phyloP scores from a whole-genome alignment of 225 moss, liverwort and hornwort genomes.

The Physcomitrellopsis africana region DNA sequence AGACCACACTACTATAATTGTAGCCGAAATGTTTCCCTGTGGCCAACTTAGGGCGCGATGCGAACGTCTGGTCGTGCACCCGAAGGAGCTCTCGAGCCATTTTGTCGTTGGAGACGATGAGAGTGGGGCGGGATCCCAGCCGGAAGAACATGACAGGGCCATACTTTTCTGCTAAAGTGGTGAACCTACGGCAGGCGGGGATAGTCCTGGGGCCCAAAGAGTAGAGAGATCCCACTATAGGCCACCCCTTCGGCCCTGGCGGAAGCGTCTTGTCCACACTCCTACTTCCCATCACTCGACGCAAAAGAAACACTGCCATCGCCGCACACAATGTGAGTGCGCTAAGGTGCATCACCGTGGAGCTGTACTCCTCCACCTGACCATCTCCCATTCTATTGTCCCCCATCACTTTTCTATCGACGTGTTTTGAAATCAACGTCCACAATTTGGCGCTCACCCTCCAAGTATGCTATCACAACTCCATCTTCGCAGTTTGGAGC shows the following conservation, averaged over 20 bases:
- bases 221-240: slow-evolving; percentile 49
- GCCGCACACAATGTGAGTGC: slow-evolving; percentile 40
- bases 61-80: slow-evolving; percentile 55
- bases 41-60: slow-evolving; percentile 71
- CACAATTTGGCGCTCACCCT: no score
- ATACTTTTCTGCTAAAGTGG: slow-evolving; percentile 40
- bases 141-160: slow-evolving; percentile 62
- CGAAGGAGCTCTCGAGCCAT: slow-evolving; percentile 59
- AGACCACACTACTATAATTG: slow-evolving; percentile 83
- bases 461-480: no score
- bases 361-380: slow-evolving; percentile 24
- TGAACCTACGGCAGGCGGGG: slow-evolving; percentile 50
- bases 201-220: slow-evolving; percentile 37
- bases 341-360: slow-evolving; percentile 11
- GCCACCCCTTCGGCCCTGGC: slow-evolving; percentile 54
- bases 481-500: not conserved
- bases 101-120: slow-evolving; percentile 53
- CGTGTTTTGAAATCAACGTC: no score
- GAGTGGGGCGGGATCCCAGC: slow-evolving; percentile 54
- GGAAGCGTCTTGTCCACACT: slow-evolving; percentile 29
- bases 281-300: not conserved
- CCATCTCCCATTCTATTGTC: not conserved
- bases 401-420: not conserved
- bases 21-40: slow-evolving; percentile 77
- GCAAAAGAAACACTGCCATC: slow-evolving; percentile 19